Evolutionary conservation across 805 yeast genomes (phyloP).

Genomic region (Zygosaccharomyces rouxii): DNA sequence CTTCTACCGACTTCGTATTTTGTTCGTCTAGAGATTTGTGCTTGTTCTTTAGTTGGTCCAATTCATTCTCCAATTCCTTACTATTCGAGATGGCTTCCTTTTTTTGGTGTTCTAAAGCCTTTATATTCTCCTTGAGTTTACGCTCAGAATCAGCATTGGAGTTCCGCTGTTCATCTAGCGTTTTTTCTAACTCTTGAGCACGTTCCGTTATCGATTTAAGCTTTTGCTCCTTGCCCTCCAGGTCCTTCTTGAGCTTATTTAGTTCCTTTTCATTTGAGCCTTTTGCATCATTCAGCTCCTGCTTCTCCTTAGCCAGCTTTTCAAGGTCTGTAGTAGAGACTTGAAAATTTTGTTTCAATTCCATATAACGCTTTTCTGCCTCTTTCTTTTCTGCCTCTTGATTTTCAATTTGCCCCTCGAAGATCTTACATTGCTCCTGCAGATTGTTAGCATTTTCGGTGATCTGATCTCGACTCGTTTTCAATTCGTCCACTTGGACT

Average conservation of each 20-base stretch:
- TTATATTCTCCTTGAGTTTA: not conserved
- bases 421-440: slow-evolving; percentile 30
- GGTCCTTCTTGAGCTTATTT: not conserved
- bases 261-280: not conserved
- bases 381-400: not conserved
- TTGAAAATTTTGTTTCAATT: not conserved
- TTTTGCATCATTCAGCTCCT: not conserved
- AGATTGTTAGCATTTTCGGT: slow-evolving; percentile 25
- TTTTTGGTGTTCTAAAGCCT: not conserved
- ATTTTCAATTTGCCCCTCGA: slow-evolving; percentile 24
- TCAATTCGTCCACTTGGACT: slow-evolving; percentile 27
- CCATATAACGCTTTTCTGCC: not conserved
- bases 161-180: not conserved
- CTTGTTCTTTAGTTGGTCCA: not conserved
- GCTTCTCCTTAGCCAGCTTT: not conserved
- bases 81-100: not conserved
- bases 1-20: not conserved
- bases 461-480: slow-evolving; percentile 27
- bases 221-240: not conserved
- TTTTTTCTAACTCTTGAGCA: not conserved
- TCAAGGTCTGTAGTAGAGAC: slow-evolving; percentile 2
- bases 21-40: slow-evolving; percentile 2
- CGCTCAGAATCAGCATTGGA: not conserved
- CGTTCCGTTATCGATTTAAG: not conserved
- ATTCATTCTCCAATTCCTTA: not conserved